Base-by-base conservation (phyloP, 192 early-diverging fungal species). In the Chytriomyces confervae region DNA sequence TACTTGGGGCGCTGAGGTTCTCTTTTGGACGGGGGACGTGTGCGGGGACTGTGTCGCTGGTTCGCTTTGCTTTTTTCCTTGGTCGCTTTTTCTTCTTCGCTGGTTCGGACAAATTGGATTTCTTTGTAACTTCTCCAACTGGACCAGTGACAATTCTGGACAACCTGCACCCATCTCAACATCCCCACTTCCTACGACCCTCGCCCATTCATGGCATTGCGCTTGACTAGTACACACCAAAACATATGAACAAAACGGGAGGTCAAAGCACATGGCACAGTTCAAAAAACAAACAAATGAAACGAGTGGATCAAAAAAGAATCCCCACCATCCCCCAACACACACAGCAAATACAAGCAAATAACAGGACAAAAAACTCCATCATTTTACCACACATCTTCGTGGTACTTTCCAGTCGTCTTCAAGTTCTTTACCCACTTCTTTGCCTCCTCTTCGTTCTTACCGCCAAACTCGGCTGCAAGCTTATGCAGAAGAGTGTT, bases 381-480 rank as follows among this genome's bases (percentile, higher is more conserved):
- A 5, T 36, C 24, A 72, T 24, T 27, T 13, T 36, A 80, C 97
- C 97, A 97, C 16, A 98, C 95, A 86, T 98, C 97, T 80, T 98
- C 97, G 76, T 93, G 93, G 79, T 97, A 99, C 45, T 94, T 91
- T 27, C 92, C 92, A 67, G 88, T 78, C 44, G 80, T 86, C 70
- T 93, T 90, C 80, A 99, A 85, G 72, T 95, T 91, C 71, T 96
- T 95, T 47, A 98, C 85, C 90, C 92, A 99, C 51, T 83, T 86
- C 65, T 86, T 85, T 0, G 94, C 94, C 66, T 83, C 83, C 66
- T 91, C 91, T 2, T 87, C 79, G 46, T 20, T 77, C 81, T 91
- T 82, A 7, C 84, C 91, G 7, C 94, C 95, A 61, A 84, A 82
- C 6, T 79, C 73, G 72, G 84, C 81, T 2, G 96, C 94, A 81